These are phyloP conservation scores for Suillus subaureus DNA, from an alignment of 768 basidiomycete species.

Conservation along the genomic window DNA sequence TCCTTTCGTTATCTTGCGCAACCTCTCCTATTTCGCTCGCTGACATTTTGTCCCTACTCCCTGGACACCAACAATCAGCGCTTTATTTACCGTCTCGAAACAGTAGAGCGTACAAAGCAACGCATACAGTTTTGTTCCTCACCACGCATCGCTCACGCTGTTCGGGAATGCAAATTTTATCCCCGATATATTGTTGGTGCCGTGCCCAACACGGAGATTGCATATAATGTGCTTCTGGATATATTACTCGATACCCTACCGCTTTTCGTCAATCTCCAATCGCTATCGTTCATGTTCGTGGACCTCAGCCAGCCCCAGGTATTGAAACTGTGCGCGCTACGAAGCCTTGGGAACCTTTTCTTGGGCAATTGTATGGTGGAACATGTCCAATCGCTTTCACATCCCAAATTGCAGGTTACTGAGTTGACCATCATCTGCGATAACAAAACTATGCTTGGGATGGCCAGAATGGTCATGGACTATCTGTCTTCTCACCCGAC, in stretches of 20 bases:
- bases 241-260: slow-evolving; percentile 9
- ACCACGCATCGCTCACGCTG: slow-evolving; percentile 5
- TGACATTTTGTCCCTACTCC: slow-evolving; percentile 14
- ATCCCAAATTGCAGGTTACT: not conserved
- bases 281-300: slow-evolving; percentile 10
- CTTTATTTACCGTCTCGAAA: not conserved
- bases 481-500: slow-evolving; percentile 7
- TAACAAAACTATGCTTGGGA: not conserved
- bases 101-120: slow-evolving; percentile 3
- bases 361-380: slow-evolving; percentile 8
- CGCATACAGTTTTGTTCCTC: slow-evolving; percentile 12
- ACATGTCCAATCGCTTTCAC: not conserved
- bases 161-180: slow-evolving; percentile 10
- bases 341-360: not conserved
- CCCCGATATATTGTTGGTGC: slow-evolving; percentile 11
- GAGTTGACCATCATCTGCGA: slow-evolving; percentile 7
- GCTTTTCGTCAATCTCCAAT: slow-evolving; percentile 7
- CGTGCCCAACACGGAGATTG: not conserved
- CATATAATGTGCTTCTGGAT: slow-evolving; percentile 1
- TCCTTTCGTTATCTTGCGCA: slow-evolving; percentile 10
- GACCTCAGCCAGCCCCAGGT: slow-evolving; percentile 6
- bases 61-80: slow-evolving; percentile 1
- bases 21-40: slow-evolving; percentile 10
- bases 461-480: not conserved
- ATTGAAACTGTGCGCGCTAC: slow-evolving; percentile 7